phyloP scores from a whole-genome alignment of 202 grass and related monocot species.

The Alloteropsis angusta region DNA sequence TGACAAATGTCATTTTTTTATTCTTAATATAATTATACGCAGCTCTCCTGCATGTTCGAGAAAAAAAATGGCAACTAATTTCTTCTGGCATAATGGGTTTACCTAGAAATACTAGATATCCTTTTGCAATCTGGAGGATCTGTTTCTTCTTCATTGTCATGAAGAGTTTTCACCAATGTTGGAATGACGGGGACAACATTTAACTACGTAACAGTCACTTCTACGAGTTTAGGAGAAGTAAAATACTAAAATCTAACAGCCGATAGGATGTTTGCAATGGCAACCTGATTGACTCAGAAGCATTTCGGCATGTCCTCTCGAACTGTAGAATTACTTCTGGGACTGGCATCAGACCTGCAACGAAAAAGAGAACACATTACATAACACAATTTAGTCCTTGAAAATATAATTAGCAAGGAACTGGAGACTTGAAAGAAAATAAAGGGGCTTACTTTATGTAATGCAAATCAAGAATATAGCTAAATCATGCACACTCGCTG shows the following conservation, averaged over 20 bases:
- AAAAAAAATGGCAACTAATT: not conserved
- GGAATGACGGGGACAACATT: not conserved
- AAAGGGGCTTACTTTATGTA: not conserved
- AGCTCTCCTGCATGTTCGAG: too few species aligned
- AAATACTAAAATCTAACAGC: not conserved
- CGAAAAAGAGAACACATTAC: not conserved
- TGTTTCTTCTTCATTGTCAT: conserved; percentile 1
- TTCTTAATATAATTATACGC: too few species aligned
- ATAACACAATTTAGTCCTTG: not conserved
- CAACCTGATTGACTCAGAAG: conserved; percentile 78
- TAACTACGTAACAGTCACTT: not conserved
- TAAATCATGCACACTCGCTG: not conserved
- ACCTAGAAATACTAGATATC: not conserved
- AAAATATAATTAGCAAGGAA: not conserved
- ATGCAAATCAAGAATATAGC: conserved; percentile 21
- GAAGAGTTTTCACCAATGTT: not conserved
- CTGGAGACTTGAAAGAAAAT: not conserved
- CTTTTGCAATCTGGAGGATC: not conserved
- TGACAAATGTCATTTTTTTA: too few species aligned
- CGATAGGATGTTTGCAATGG: not conserved
- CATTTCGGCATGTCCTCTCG: conserved; percentile 74
- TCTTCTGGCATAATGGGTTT: not conserved
- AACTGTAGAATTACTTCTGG: conserved; percentile 80
- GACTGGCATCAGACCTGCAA: conserved; percentile 65
- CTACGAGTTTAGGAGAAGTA: too few species aligned